Conservation (phyloP, 768 basidiomycete species). For the Pisolithus orientalis region DNA sequence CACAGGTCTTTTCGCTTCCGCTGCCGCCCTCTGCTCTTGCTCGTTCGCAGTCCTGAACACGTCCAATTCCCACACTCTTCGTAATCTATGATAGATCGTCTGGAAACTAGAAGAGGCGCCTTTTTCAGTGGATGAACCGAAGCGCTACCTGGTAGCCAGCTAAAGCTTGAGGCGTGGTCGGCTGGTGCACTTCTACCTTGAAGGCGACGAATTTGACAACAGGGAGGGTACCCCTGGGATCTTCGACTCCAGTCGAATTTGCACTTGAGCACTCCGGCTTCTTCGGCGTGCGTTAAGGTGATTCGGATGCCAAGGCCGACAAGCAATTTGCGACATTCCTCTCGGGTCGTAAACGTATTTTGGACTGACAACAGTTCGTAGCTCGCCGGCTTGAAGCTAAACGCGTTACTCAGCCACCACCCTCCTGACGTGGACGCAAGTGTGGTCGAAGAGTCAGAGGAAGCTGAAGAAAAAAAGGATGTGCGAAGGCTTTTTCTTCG, state of each 20-base stretch:
- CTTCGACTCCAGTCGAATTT: constrained; percentile 60
- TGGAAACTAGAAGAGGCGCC: constrained; percentile 83
- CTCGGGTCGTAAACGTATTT: constrained; percentile 58
- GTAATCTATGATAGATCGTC: constrained; percentile 59
- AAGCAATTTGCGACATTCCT: constrained; percentile 69
- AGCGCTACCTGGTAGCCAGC: constrained; percentile 54
- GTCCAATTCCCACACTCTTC: constrained; percentile 67
- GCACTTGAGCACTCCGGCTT: constrained; percentile 69
- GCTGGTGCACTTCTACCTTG: constrained; percentile 64
- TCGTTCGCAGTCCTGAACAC: constrained; percentile 14
- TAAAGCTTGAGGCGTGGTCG: constrained; percentile 32
- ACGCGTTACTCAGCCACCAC: constrained; percentile 84
- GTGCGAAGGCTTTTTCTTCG: constrained; percentile 16
- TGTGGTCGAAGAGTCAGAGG: constrained; percentile 42
- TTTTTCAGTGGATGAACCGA: constrained; percentile 73
- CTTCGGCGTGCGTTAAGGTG: constrained; percentile 56
- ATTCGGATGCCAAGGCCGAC: constrained; percentile 67
- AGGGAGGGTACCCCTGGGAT: constrained; percentile 45
- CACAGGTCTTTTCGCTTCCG: too few relatives aligned
- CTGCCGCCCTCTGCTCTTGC: too few relatives aligned
- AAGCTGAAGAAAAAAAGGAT: constrained; percentile 29
- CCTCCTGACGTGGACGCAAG: constrained; percentile 44
- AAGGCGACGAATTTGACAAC: constrained; percentile 71
- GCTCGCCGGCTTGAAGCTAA: constrained; percentile 72
- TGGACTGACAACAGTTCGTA: constrained; percentile 53